Conservation (phyloP, 1,139 yeast species). For the Hyphopichia khmerensis region DNA sequence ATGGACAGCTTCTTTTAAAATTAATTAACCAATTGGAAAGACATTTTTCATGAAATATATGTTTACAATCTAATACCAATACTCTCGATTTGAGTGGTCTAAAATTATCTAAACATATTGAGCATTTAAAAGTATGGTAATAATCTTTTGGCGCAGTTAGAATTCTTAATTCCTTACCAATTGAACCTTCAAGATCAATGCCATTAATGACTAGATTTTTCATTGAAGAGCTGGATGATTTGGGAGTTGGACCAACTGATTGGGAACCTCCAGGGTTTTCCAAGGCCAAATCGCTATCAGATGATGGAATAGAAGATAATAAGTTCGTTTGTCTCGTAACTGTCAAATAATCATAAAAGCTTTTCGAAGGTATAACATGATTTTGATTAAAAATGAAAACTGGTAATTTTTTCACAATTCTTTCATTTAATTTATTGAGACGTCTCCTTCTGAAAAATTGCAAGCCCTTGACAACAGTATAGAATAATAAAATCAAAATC, state of each 20-base stretch:
- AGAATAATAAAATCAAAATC: slow-evolving; percentile 35
- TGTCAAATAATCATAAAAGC: slow-evolving; percentile 28
- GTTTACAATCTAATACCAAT: slow-evolving; percentile 44
- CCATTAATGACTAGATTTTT: slow-evolving; percentile 31
- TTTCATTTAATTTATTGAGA: slow-evolving; percentile 29
- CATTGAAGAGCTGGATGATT: slow-evolving; percentile 19
- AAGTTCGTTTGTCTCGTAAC: slow-evolving; percentile 20
- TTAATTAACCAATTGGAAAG: slow-evolving; percentile 48
- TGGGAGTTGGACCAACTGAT: slow-evolving; percentile 7
- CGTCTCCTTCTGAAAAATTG: slow-evolving; percentile 30
- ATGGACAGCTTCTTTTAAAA: slow-evolving; percentile 45
- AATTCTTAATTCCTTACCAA: slow-evolving; percentile 19
- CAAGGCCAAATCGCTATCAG: background rate
- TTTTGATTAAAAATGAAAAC: slow-evolving; percentile 39
- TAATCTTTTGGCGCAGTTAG: slow-evolving; percentile 36
- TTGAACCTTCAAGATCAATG: slow-evolving; percentile 22
- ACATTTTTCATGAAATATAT: slow-evolving; percentile 44
- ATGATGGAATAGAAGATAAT: slow-evolving; percentile 6
- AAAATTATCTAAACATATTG: slow-evolving; percentile 46
- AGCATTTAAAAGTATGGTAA: slow-evolving; percentile 43
- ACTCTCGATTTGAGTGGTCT: slow-evolving; percentile 37
- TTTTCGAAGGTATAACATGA: slow-evolving; percentile 30
- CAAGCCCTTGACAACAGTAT: slow-evolving; percentile 29
- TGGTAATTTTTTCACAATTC: slow-evolving; percentile 35
- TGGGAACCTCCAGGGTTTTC: background rate